Conservation (phyloP, 768 basidiomycete species). For the Suillus alpinus region DNA sequence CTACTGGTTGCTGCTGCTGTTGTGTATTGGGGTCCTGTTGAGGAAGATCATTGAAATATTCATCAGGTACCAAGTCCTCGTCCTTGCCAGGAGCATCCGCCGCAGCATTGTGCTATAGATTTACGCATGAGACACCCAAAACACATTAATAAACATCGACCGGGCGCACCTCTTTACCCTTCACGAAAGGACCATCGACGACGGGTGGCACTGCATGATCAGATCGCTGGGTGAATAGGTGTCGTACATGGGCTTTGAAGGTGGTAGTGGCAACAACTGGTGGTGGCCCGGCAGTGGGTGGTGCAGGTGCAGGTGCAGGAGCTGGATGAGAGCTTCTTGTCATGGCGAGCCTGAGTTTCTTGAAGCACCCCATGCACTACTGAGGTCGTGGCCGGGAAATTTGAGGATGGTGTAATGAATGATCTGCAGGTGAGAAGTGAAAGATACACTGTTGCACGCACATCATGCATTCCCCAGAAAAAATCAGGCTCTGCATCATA, state of each 20-base stretch:
- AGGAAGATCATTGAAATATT: not conserved
- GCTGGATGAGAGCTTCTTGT: not conserved
- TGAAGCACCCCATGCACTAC: not conserved
- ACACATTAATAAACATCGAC: not conserved
- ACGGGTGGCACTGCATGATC: not conserved
- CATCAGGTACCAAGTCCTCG: not conserved
- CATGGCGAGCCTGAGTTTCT: not conserved
- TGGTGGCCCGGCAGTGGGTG: not conserved
- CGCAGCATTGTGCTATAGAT: not conserved
- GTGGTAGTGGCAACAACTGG: not conserved
- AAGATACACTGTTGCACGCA: too few species aligned
- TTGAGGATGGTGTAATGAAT: not conserved
- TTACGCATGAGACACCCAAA: not conserved
- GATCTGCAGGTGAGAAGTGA: too few species aligned
- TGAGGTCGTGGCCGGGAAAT: not conserved
- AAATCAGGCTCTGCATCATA: too few species aligned
- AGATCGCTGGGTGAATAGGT: not conserved
- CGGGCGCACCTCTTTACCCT: not conserved
- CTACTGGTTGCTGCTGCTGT: not conserved
- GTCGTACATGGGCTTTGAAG: not conserved
- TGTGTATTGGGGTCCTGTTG: not conserved
- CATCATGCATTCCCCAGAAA: too few species aligned
- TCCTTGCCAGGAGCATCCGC: not conserved
- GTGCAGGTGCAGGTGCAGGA: not conserved
- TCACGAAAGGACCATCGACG: not conserved